Conservation (phyloP, 129 eudicot genomes). For the Ambrosia trifida region DNA sequence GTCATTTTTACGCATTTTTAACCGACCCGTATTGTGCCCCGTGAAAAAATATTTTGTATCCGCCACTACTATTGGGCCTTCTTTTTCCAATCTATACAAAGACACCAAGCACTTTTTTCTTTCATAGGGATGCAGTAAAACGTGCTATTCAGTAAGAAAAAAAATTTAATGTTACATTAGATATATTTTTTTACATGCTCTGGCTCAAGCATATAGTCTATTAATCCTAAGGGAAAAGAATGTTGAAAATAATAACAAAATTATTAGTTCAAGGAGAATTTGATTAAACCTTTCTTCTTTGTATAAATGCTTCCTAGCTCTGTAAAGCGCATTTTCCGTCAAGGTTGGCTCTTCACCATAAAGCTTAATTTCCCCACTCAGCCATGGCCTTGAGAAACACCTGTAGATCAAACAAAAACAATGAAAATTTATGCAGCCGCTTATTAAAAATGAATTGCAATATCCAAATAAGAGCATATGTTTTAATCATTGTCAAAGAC, state of each 20-base stretch:
- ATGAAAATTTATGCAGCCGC: not conserved
- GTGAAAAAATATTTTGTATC: too few relatives aligned
- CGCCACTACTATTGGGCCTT: too few relatives aligned
- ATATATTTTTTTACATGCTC: not conserved
- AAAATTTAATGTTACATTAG: too few relatives aligned
- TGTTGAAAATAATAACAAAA: slow-evolving; percentile 15
- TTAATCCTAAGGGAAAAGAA: not conserved
- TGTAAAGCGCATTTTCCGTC: slow-evolving; percentile 86
- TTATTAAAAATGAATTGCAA: not conserved
- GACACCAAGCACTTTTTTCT: slow-evolving; percentile 18
- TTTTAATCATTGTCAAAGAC: not conserved
- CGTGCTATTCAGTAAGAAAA: too few relatives aligned
- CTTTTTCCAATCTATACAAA: too few relatives aligned
- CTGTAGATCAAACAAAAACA: slow-evolving; percentile 33
- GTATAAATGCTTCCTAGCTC: slow-evolving; percentile 92
- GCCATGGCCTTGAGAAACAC: slow-evolving; percentile 99
- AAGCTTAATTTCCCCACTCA: slow-evolving; percentile 88
- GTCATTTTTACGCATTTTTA: too few relatives aligned
- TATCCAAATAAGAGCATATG: slow-evolving; percentile 12
- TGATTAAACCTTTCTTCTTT: slow-evolving; percentile 84
- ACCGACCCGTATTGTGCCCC: too few relatives aligned
- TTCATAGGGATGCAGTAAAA: too few relatives aligned
- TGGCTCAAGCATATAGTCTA: slow-evolving; percentile 2
- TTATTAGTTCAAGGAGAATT: not conserved
- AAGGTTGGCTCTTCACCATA: slow-evolving; percentile 87